These are phyloP conservation scores for Talaromyces atroroseus DNA, from an alignment of 2,329 filamentous ascomycete species.

Conservation along the genomic window DNA sequence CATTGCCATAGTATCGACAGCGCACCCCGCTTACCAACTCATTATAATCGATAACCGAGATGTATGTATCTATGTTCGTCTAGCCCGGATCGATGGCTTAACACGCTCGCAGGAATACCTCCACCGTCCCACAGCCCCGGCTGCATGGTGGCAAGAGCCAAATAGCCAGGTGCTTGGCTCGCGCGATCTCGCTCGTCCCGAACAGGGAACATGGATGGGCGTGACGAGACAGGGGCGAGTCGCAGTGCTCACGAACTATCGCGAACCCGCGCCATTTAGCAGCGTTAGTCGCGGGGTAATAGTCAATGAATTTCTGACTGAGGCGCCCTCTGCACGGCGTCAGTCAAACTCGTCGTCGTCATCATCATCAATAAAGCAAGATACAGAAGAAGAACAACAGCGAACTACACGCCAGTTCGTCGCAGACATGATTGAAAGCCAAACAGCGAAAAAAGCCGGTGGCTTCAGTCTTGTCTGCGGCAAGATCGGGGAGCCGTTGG, in stretches of 20 bases:
- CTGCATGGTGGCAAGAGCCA: slow-evolving; percentile 56
- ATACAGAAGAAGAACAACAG: slow-evolving; percentile 13
- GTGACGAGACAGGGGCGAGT: slow-evolving; percentile 57
- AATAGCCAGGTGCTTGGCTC: slow-evolving; percentile 54
- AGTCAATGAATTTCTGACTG: slow-evolving; percentile 54
- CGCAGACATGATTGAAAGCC: slow-evolving; percentile 49
- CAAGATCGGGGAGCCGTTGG: slow-evolving; percentile 48
- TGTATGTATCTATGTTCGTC: slow-evolving; percentile 34
- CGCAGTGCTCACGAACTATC: slow-evolving; percentile 60
- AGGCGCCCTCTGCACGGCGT: slow-evolving; percentile 27
- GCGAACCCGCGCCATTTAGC: slow-evolving; percentile 49
- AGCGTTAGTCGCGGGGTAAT: slow-evolving; percentile 52
- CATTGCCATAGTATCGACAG: slow-evolving; percentile 69
- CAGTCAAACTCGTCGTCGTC: slow-evolving; percentile 16
- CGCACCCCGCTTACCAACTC: slow-evolving; percentile 68
- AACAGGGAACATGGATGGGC: slow-evolving; percentile 61
- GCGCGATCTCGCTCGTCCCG: slow-evolving; percentile 55
- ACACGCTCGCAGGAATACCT: slow-evolving; percentile 53
- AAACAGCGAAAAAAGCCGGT: slow-evolving; percentile 53
- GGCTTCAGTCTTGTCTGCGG: slow-evolving; percentile 61
- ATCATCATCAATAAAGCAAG: slow-evolving; percentile 19
- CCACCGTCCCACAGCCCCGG: slow-evolving; percentile 54
- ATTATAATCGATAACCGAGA: slow-evolving; percentile 75
- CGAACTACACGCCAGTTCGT: slow-evolving; percentile 46
- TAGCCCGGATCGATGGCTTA: slow-evolving; percentile 8